Evolutionary conservation across 495 filamentous ascomycete species (phyloP).

Genomic region (Aspergillus diversus): DNA sequence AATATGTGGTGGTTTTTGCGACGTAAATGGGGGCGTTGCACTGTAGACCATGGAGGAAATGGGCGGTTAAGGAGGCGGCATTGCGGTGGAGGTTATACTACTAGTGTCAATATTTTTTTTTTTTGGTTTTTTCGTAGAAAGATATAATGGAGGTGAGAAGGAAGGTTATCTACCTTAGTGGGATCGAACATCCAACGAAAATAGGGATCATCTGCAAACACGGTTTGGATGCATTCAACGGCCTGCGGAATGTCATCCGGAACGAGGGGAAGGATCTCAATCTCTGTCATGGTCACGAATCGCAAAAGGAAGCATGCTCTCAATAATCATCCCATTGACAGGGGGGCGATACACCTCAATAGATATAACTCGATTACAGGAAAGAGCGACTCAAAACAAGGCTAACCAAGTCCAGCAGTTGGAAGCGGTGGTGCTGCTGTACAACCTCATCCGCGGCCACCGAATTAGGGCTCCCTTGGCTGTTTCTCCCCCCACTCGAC

Average conservation of each 20-base stretch:
- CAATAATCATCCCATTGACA: no score
- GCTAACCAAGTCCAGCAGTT: conserved; percentile 10
- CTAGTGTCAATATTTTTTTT: no score
- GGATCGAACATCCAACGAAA: conserved; percentile 62
- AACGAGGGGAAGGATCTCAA: conserved; percentile 58
- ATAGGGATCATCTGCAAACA: conserved; percentile 69
- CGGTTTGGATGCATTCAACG: conserved; percentile 59
- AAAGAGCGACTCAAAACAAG: not conserved
- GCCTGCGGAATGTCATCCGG: conserved; percentile 64
- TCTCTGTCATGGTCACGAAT: conserved; percentile 9
- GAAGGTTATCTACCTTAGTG: conserved; percentile 46
- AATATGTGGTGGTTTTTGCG: conserved; percentile 47
- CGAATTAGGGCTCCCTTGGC: no score
- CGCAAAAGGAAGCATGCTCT: no score
- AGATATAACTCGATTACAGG: not conserved
- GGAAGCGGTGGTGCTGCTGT: conserved; percentile 7
- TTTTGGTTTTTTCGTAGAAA: conserved; percentile 20
- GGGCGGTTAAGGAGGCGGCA: conserved; percentile 62
- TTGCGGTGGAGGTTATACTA: conserved; percentile 61
- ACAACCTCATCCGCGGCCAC: not conserved
- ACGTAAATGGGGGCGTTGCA: conserved; percentile 65
- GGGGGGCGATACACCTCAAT: no score
- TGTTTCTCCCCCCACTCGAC: not conserved
- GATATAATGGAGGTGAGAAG: conserved; percentile 13
- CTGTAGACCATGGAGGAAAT: conserved; percentile 63